Evolutionary conservation across 2,329 filamentous ascomycete species (phyloP), one percentile per base, ranked within the genome.

Genomic region (Thelonectria olida): DNA sequence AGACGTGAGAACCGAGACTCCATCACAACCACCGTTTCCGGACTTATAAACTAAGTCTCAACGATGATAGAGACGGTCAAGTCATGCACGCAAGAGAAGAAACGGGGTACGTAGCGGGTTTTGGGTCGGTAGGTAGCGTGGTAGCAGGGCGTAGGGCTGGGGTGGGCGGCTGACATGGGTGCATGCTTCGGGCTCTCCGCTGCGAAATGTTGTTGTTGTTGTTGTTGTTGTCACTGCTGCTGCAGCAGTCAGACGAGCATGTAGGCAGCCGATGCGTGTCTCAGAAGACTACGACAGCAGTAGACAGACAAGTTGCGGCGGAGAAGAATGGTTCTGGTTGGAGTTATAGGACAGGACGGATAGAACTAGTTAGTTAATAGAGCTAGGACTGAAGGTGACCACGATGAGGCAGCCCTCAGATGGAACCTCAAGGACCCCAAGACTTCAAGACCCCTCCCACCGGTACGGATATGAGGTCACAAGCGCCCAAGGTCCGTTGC

Each of bases 381-480:
- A 31, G 27, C 27, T 39, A 39, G 36, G 36, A 39, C 36, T 39
- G 36, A 17, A 13, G 36, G 9, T 39, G 9, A n/a, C n/a, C n/a
- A n/a, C n/a, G n/a, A n/a, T n/a, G n/a, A n/a, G n/a, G n/a, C n/a
- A n/a, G n/a, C n/a, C n/a, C n/a, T n/a, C n/a, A n/a, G n/a, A n/a
- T n/a, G n/a, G n/a, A n/a, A n/a, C 28, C 28, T 31, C 28, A 23
- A 17, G 31, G 20, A 51, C 17, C n/a, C 28, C 17, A 36, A 20
- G 23, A n/a, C n/a, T n/a, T n/a, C n/a, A n/a, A n/a, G n/a, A n/a
- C n/a, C n/a, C n/a, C n/a, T n/a, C n/a, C n/a, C n/a, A n/a, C n/a
- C n/a, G n/a, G n/a, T n/a, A n/a, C n/a, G n/a, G 23, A 12, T 52
- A 59, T 59, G 56, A 59, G 56, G 56, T 59, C 56, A 59, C 36